phyloP scores from a whole-genome alignment of 116 monocot species.

The Trichopus zeylanicus region DNA sequence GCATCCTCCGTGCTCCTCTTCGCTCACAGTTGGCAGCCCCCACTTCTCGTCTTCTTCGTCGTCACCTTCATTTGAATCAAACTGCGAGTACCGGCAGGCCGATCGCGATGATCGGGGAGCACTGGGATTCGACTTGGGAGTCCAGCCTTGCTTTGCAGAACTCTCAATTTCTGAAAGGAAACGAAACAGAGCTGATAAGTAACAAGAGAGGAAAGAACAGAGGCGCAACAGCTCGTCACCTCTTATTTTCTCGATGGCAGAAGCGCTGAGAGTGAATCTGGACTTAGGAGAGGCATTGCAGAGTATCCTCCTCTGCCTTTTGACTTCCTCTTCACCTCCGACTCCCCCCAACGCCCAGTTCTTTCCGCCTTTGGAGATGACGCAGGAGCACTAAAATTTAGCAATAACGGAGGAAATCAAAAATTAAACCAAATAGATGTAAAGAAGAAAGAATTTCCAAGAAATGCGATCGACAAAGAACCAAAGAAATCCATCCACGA shows the following conservation, averaged over 20 bases:
- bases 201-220: neutral
- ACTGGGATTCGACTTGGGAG: neutral
- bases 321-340: neutral
- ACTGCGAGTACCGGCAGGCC: neutral
- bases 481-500: too few species aligned
- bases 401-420: too few species aligned
- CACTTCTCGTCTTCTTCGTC: neutral
- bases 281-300: too few species aligned
- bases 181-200: neutral
- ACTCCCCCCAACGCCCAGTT: neutral
- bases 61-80: neutral
- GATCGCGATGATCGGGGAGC: neutral
- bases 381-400: neutral
- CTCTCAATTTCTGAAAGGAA: neutral
- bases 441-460: neutral
- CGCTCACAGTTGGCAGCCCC: slow-evolving; percentile 1
- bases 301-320: neutral
- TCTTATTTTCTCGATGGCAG: too few species aligned
- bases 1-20: neutral
- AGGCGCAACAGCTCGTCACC: neutral
- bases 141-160: neutral
- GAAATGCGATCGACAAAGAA: too few species aligned
- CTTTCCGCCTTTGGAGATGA: neutral
- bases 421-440: neutral
- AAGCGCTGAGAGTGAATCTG: too few species aligned